Evolutionary conservation across 805 yeast genomes (phyloP), one percentile per base, ranked within the genome.

Genomic region (Wickerhamiella cacticola): DNA sequence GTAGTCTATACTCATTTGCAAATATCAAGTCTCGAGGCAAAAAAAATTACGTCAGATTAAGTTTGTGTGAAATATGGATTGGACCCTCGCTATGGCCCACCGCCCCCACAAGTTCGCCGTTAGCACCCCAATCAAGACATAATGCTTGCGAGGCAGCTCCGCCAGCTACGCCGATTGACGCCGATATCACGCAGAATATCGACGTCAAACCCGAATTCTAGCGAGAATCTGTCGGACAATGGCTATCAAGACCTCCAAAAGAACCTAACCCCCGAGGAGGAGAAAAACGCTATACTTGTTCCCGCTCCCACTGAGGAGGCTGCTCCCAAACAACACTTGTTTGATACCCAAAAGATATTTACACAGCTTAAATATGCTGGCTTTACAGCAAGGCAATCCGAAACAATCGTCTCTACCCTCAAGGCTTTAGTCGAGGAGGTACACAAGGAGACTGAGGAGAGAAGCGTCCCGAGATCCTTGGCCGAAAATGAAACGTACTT

Each of bases 401-500:
- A 76, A 44, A 67, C 73, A 19, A 62, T 84, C 4, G 69, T 84
- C 60, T 64, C 67, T 12, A 55, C 70, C 5, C 61, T 72, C 24
- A 63, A 66, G 23, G 64, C 64, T 19, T 57, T 67, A 52, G 50
- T 71, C 19, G 55, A 61, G 5, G 55, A 55, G 6, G 61, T 65
- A 16, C 55, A 71, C 31, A 55, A 57, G 6, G 56, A 61, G 31
- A 50, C 68, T 21, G 56, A 63, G 23, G 64, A 62, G 2, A 58
- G 61, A 34, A 58, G 63, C 15, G 60, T 70, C 15, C 69, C 70
- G 19, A 64, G 65, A 23, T 76, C 78, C 52, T 95, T 86, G 55
- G 66, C 86, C 13, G 95, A 88, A 53, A 89, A 88, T 57, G 96
- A 89, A 57, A 74, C 77, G 19, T 92, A 89, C 59, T 65, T 92